A percentile compares a stretch with the other conserved stretches of the same genome.
Conservation (phyloP, 345 rosid species). For the Angophora floribunda region DNA sequence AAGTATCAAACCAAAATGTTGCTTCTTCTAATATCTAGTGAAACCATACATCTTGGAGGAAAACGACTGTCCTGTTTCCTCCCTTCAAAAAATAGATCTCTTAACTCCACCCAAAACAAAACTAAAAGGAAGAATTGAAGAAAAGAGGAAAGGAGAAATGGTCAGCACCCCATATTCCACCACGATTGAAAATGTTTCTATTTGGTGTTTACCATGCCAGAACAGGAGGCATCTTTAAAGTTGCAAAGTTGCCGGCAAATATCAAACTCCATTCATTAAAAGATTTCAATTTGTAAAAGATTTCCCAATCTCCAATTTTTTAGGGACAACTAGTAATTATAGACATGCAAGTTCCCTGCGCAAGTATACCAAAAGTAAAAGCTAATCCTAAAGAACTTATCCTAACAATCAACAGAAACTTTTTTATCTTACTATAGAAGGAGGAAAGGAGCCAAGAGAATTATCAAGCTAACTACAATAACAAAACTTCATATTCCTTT, state of each 20-base stretch:
- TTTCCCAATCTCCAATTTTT: background rate
- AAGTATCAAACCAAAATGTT: background rate
- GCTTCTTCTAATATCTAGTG: background rate
- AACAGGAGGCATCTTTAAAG: background rate
- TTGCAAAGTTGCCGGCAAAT: background rate
- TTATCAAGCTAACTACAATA: background rate
- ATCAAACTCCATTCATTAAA: background rate
- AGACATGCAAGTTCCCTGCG: background rate
- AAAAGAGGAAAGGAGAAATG: background rate
- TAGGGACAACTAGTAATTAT: background rate
- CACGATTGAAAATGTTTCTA: background rate
- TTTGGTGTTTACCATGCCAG: background rate
- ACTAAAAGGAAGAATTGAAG: background rate
- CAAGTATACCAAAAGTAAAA: background rate
- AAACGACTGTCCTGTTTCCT: background rate
- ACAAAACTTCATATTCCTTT: background rate
- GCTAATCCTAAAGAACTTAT: background rate
- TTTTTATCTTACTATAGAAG: background rate
- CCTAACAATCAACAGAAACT: background rate
- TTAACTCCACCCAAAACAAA: background rate
- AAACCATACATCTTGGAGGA: background rate
- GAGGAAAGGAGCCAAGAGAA: background rate
- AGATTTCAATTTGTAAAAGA: background rate
- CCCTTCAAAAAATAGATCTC: background rate
- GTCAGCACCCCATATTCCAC: background rate